Percentiles rank a stretch among this genome's conserved stretches.
phyloP scores from a whole-genome alignment of 345 rosid genomes.

The Ailanthus altissimus region DNA sequence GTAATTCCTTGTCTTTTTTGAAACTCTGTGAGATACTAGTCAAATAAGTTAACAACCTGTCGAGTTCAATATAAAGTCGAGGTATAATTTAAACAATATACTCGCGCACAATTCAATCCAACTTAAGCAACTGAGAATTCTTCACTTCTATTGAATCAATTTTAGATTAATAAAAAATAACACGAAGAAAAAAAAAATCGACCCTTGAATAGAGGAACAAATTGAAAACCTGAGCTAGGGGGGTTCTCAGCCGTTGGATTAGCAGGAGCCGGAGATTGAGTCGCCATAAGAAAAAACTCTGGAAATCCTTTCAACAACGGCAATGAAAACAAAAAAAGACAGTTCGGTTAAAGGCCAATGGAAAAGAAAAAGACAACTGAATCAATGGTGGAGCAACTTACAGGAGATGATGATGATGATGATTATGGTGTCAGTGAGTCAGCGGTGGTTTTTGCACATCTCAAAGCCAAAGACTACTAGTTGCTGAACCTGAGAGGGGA shows the following conservation, averaged over 20 bases:
- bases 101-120: not conserved
- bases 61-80: not conserved
- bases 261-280: constrained; percentile 38
- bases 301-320: constrained; percentile 15
- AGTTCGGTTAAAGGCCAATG: not conserved
- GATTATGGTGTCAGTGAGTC: constrained; percentile 15
- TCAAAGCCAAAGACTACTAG: not conserved
- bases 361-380: not conserved
- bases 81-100: not conserved
- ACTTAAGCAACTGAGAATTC: not conserved
- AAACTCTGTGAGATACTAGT: not conserved
- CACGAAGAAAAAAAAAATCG: not conserved
- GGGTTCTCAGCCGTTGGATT: constrained; percentile 28
- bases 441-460: constrained; percentile 30
- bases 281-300: constrained; percentile 34
- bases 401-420: not conserved
- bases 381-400: not conserved
- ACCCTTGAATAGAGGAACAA: not conserved
- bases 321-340: not conserved
- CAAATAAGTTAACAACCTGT: not conserved
- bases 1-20: not conserved
- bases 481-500: too few species aligned
- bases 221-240: constrained; percentile 35
- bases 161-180: not conserved
- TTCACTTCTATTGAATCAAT: not conserved